phyloP scores from a whole-genome alignment of 805 yeast species.

The Schizosaccharomyces pombe region DNA sequence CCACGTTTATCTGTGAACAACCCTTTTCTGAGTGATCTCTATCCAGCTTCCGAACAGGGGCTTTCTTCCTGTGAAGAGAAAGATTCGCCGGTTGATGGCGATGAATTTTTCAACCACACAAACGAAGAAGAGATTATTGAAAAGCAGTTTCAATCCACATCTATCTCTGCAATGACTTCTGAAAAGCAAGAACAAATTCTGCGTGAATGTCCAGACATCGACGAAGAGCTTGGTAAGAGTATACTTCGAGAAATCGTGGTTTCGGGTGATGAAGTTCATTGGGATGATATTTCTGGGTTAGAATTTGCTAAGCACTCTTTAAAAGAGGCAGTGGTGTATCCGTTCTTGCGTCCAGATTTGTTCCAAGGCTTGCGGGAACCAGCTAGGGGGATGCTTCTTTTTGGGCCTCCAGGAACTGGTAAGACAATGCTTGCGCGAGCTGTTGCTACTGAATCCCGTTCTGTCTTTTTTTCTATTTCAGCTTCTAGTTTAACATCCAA shows the following conservation, averaged over 20 bases:
- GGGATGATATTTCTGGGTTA: constrained; percentile 91
- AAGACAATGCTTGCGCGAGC: constrained; percentile 94
- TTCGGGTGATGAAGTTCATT: constrained; percentile 70
- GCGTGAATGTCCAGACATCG: constrained; percentile 19
- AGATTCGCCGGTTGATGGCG: too few relatives aligned
- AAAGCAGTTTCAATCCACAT: too few relatives aligned
- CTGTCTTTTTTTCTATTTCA: constrained; percentile 76
- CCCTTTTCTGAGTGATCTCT: background rate
- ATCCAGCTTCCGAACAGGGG: background rate
- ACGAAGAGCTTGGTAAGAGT: constrained; percentile 53
- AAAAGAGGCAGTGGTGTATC: constrained; percentile 89
- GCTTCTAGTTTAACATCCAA: constrained; percentile 75
- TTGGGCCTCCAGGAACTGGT: constrained; percentile 99
- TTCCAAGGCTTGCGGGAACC: constrained; percentile 84
- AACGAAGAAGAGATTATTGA: too few relatives aligned
- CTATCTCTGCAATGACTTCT: too few relatives aligned
- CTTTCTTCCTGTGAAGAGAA: background rate
- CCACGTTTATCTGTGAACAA: background rate
- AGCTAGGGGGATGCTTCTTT: constrained; percentile 80
- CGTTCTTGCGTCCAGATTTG: constrained; percentile 79
- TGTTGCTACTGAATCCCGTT: constrained; percentile 82
- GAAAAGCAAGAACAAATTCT: background rate
- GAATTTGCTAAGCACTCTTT: constrained; percentile 70
- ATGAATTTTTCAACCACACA: too few relatives aligned
- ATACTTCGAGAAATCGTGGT: constrained; percentile 73